These are phyloP conservation scores for Fragosphaeria purpurea DNA, from an alignment of 2,329 filamentous ascomycete species.

Conservation along the genomic window DNA sequence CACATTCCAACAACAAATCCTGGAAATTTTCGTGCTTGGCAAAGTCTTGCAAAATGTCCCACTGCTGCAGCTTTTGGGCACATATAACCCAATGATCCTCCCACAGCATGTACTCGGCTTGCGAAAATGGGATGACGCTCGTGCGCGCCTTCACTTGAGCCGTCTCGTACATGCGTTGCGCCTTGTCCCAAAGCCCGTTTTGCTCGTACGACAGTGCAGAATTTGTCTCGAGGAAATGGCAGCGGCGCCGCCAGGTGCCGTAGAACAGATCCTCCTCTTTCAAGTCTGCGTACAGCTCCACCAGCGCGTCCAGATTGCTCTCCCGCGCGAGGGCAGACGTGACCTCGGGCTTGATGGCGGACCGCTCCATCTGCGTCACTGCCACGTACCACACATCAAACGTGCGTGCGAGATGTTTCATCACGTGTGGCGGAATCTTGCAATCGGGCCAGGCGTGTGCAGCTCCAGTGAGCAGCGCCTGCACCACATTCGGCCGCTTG, in stretches of 20 bases:
- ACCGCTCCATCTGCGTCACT: constrained; percentile 79
- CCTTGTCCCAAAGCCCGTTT: constrained; percentile 98
- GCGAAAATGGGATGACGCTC: constrained; percentile 89
- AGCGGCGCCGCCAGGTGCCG: constrained; percentile 88
- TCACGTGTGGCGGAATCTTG: constrained; percentile 87
- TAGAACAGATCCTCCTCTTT: constrained; percentile 98
- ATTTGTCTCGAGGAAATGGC: constrained; percentile 96
- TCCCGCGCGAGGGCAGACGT: constrained; percentile 80
- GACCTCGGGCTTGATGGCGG: constrained; percentile 71
- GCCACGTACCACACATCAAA: constrained; percentile 98
- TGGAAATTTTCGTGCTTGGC: constrained; percentile 99
- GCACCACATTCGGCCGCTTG: constrained; percentile 88
- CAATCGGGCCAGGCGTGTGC: constrained; percentile 77
- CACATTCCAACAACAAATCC: constrained; percentile 87
- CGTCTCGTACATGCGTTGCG: constrained; percentile 90
- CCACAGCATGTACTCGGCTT: constrained; percentile 98
- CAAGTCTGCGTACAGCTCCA: constrained; percentile 80
- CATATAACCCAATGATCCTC: constrained; percentile 98
- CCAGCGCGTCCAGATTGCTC: constrained; percentile 90
- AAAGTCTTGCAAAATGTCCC: constrained; percentile 96
- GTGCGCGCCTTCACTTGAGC: constrained; percentile 96
- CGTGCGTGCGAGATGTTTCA: constrained; percentile 89
- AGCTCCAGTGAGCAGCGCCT: constrained; percentile 80
- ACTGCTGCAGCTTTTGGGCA: constrained; percentile 96
- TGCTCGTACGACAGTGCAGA: constrained; percentile 96